A percentile compares a stretch with the other conserved stretches of the same genome.
phyloP scores from a whole-genome alignment of 2,329 filamentous ascomycete genomes.

The Colletotrichum sansevieriae region DNA sequence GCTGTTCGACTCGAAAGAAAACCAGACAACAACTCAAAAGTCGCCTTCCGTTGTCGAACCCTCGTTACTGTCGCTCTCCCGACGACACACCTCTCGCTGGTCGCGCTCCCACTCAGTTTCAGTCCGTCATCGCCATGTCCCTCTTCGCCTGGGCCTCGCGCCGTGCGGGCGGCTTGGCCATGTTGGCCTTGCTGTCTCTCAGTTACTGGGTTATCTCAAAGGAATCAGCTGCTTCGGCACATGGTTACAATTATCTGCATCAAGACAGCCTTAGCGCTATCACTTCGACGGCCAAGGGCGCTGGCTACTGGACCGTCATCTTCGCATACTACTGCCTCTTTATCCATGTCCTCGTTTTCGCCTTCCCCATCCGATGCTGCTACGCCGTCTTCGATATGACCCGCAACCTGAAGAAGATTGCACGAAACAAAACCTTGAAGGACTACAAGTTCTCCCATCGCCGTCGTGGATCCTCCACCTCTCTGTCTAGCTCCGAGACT shows the following conservation, averaged over 20 bases:
- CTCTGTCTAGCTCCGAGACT: conserved; percentile 69
- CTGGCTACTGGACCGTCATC: conserved; percentile 63
- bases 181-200: conserved; percentile 62
- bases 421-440: conserved; percentile 59
- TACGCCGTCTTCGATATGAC: conserved; percentile 73
- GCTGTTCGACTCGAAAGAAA: conserved; percentile 12
- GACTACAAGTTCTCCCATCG: conserved; percentile 61
- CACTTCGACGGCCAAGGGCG: conserved; percentile 54
- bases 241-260: conserved; percentile 59
- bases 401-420: conserved; percentile 60
- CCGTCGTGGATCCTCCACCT: conserved; percentile 67
- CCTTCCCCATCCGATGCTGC: conserved; percentile 73
- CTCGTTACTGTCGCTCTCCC: conserved; percentile 19
- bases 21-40: not conserved
- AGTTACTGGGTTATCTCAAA: conserved; percentile 68
- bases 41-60: conserved; percentile 28
- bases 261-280: conserved; percentile 52
- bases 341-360: conserved; percentile 73
- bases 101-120: conserved; percentile 12
- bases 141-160: conserved; percentile 67
- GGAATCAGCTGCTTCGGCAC: conserved; percentile 59
- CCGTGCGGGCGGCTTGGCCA: conserved; percentile 67
- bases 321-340: conserved; percentile 76
- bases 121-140: conserved; percentile 57
- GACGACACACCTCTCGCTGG: conserved; percentile 18